Conservation (phyloP, 1,284 basidiomycete species). For the Moniliophthora roreri region DNA sequence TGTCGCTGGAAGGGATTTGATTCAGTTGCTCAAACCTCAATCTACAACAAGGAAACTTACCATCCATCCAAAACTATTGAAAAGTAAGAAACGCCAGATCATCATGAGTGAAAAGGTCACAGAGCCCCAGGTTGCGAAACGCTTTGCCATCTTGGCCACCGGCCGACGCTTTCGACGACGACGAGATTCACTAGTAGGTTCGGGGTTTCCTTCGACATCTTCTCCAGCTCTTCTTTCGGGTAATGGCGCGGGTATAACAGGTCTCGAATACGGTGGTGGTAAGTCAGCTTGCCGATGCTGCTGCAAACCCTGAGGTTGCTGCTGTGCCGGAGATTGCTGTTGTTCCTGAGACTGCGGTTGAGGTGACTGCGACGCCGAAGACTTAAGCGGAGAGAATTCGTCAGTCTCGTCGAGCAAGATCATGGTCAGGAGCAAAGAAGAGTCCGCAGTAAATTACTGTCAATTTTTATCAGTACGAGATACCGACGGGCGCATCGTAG, state of each 20-base stretch:
- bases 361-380: background rate
- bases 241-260: background rate
- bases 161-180: background rate
- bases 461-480: background rate
- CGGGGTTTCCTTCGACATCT: background rate
- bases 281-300: background rate
- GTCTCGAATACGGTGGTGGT: conserved; percentile 2
- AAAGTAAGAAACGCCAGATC: background rate
- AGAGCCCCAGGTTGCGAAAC: background rate
- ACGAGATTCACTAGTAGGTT: too few relatives aligned
- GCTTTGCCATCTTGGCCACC: background rate
- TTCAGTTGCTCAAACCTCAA: background rate
- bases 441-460: background rate
- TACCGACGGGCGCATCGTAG: too few relatives aligned
- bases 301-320: background rate
- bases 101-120: background rate
- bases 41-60: background rate
- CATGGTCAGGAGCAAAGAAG: conserved; percentile 5
- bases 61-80: background rate
- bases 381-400: background rate
- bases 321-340: background rate
- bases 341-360: background rate
- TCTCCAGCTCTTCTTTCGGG: background rate
- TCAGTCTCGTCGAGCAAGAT: conserved; percentile 8
- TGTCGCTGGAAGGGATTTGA: background rate